These are phyloP conservation scores for Guillardia theta DNA, from an alignment of 78 protist species.

Conservation along the genomic window DNA sequence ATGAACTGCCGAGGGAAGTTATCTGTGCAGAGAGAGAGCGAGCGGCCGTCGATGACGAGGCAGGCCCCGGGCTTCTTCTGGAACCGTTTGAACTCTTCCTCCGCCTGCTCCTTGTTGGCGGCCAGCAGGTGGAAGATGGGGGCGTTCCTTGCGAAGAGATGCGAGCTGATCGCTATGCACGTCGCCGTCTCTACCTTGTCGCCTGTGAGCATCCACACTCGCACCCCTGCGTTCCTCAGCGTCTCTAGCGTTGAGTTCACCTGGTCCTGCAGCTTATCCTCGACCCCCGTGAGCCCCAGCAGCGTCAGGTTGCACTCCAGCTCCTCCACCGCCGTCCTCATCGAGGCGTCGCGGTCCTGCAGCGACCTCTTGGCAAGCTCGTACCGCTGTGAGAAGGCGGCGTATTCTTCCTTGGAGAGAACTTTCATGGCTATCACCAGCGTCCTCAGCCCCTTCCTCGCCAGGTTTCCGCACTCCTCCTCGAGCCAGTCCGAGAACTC, in stretches of 20 bases:
- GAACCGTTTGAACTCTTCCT: background rate
- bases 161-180: conserved; percentile 84
- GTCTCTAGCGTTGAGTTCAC: conserved; percentile 82
- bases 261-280: conserved; percentile 76
- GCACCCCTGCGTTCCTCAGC: conserved; percentile 84
- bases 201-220: conserved; percentile 97
- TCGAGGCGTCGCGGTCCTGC: background rate
- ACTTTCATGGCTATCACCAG: conserved; percentile 79
- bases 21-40: conserved; percentile 76
- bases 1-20: conserved; percentile 65
- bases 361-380: background rate
- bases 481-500: conserved; percentile 80
- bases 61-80: conserved; percentile 34
- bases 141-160: conserved; percentile 71
- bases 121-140: conserved; percentile 46
- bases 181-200: conserved; percentile 89
- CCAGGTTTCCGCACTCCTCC: conserved; percentile 93
- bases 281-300: conserved; percentile 89
- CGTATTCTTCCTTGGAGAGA: conserved; percentile 73
- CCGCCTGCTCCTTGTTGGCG: conserved; percentile 10
- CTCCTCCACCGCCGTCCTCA: conserved; percentile 51
- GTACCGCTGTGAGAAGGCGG: conserved; percentile 45
- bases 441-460: conserved; percentile 94
- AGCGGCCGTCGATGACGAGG: conserved; percentile 79
- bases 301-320: conserved; percentile 76